Evolutionary conservation across 1,139 yeast species (phyloP), one percentile per base, ranked within the genome.

Genomic region (Diutina ranongensis): DNA sequence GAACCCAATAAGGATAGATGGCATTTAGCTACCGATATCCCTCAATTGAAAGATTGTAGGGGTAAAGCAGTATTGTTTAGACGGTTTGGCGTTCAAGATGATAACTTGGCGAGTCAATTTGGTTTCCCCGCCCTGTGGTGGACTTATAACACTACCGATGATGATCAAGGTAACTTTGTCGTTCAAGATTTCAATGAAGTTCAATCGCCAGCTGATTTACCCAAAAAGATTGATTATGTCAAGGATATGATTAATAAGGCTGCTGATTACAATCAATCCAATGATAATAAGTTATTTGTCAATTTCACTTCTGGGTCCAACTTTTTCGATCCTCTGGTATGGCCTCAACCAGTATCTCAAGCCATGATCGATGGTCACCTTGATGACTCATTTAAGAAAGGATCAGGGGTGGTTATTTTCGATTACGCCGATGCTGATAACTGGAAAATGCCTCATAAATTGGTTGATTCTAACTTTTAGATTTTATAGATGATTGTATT

Each of bases 131-230:
- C 89, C 16, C 63, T 78, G 4, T 64, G 71, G 53, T 84, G 94
- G 92, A 57, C 63, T 44, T 80, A 81, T 64, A 81, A 83, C 61
- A 72, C 83, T 52, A 70, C 78, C 15, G 74, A 74, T 49, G 87
- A 80, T 55, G 85, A 80, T 57, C 66, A 80, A 47, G 86, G 84
- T 7, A 45, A 57, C 8, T 69, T 80, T 54, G 76, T 72, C 20
- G 86, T 83, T 18, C 94, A 84, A 63, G 94, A 84, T 62, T 83
- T 70, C 66, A 80, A 84, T 61, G 89, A 82, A 59, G 70, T 84
- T 50, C 68, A 71, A 50, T 60, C 63, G 44, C 68, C 65, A 15
- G 69, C 64, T 12, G 86, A 78, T 52, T 71, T 83, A 49, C 59
- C 67, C n/a, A 72, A 70, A 55, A 84, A 84, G 60, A 70, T 76